Base-by-base conservation (phyloP, 2,329 filamentous ascomycete genomes). In the Alternaria brassicicola region DNA sequence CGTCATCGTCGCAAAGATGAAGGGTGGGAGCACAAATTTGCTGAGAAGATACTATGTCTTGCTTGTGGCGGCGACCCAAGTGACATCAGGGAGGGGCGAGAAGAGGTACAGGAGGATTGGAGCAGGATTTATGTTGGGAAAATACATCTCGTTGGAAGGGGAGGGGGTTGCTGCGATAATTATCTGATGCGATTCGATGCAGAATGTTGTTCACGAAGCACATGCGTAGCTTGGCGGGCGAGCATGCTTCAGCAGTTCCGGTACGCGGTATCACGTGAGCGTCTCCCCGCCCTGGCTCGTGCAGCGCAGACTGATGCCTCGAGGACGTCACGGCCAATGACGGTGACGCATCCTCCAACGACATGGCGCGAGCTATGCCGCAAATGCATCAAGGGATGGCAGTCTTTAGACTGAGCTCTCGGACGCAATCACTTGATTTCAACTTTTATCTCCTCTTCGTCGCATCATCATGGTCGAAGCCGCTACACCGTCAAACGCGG, bases 81-180 rank as follows among this genome's bases (percentile, higher is more conserved):
- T 12, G n/a, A 21, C 3, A 7, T 19, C 30, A 8, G 39, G 31
- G 6, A 47, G 39, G 43, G 41, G 48, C 4, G 42, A 52, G 33
- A 56, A 23, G 36, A 35, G 47, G n/a, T 66, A 63, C 21, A 43
- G 46, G 46, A 54, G 65, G n/a, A 46, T 65, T 10, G 63, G 64
- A 9, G 62, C 57, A n/a, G 65, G 65, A 6, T 60, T 36, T 25
- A 63, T 66, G 59, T 47, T 56, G 25, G 64, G 62, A 31, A 66
- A 57, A 47, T 65, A 43, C 42, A 66, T 66, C 38, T 55, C 39
- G 1, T 31, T 63, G 4, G 55, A 61, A 6, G 41, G 21, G 10
- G 42, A 51, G 9, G 62, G 56, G 3, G 31, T 47, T 25, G 33
- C 31, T 8, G 56, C 54, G n/a, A 59, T 41, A 25, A 60, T 62